Base-by-base conservation (phyloP, 768 basidiomycete genomes). In the Tephrocybe rancida region DNA sequence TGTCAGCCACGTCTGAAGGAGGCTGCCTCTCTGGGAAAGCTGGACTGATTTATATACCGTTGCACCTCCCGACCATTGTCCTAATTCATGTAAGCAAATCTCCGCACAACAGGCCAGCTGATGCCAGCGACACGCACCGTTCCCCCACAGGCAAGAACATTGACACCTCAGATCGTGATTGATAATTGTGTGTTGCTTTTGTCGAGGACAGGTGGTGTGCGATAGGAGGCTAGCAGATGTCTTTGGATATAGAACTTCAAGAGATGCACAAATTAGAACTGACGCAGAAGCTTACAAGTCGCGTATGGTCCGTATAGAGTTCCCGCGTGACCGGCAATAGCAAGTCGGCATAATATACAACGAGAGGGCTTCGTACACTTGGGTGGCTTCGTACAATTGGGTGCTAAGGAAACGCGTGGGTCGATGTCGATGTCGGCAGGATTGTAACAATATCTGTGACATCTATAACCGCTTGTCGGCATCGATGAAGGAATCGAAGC, bases 31-130 rank as follows among this genome's bases (percentile, higher is more conserved):
- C 5, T 22, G 16, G 2, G 41, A 44, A n/a, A 2, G 45, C 27
- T 16, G 48, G 22, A 6, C 44, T 35, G 32, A 2, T 41, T 49
- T 58, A 55, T 48, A 52, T 58, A 52, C 21, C 38, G n/a, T 26
- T n/a, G n/a, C 39, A 22, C 19, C 16, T 39, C 26, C 14, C 18
- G 25, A 39, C 53, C 52, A 38, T 38, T 24, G 21, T 30, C 34
- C 27, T 30, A 2, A 22, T 18, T n/a, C 21, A 39, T 30, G n/a
- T 10, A n/a, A 14, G 10, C 11, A 22, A 4, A 26, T 38, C 21
- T 30, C 38, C 18, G 44, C 37, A 47, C 19, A n/a, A 7, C 35
- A n/a, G 44, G 19, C 25, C 44, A 53, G 26, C 44, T 53, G 52
- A 53, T 47, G 29, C 37, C 18, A 26, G 5, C n/a, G 30, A 14